Conservation (phyloP, 345 rosid genomes). For the Dovyalis caffra region DNA sequence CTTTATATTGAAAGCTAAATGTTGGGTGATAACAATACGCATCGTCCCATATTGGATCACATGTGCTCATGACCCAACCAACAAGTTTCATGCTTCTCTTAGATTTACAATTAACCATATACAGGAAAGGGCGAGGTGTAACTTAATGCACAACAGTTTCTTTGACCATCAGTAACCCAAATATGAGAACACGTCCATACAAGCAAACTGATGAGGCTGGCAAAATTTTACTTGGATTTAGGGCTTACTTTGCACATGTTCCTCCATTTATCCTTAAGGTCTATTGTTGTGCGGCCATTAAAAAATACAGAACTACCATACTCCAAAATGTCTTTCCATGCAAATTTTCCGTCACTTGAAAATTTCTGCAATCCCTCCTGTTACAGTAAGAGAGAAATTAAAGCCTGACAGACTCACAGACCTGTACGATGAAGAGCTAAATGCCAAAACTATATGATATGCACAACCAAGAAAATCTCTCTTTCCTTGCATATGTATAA, state of each 20-base stretch:
- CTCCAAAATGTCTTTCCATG: slow-evolving; percentile 44
- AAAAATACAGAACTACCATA: slow-evolving; percentile 30
- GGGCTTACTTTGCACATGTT: slow-evolving; percentile 40
- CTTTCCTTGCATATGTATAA: background rate
- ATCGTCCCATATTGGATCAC: too few species aligned
- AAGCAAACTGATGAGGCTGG: slow-evolving; percentile 15
- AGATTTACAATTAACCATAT: too few species aligned
- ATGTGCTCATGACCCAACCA: too few species aligned
- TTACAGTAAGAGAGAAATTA: slow-evolving; percentile 1
- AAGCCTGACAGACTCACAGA: too few species aligned
- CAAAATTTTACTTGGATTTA: slow-evolving; percentile 15
- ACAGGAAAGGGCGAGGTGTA: background rate
- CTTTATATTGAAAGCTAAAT: too few species aligned
- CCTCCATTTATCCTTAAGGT: slow-evolving; percentile 54
- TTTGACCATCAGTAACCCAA: background rate
- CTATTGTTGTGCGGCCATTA: slow-evolving; percentile 30
- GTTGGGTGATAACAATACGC: too few species aligned
- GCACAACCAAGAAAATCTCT: background rate
- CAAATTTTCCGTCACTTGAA: slow-evolving; percentile 26
- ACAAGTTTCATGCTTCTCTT: too few species aligned
- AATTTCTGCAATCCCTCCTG: slow-evolving; percentile 41
- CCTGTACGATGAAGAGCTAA: background rate
- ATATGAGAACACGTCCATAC: background rate
- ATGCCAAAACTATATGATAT: background rate
- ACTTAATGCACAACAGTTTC: background rate